Evolutionary conservation across 164 flowering plant species (phyloP).

Genomic region (Kalanchoe fedtschenkoi): DNA sequence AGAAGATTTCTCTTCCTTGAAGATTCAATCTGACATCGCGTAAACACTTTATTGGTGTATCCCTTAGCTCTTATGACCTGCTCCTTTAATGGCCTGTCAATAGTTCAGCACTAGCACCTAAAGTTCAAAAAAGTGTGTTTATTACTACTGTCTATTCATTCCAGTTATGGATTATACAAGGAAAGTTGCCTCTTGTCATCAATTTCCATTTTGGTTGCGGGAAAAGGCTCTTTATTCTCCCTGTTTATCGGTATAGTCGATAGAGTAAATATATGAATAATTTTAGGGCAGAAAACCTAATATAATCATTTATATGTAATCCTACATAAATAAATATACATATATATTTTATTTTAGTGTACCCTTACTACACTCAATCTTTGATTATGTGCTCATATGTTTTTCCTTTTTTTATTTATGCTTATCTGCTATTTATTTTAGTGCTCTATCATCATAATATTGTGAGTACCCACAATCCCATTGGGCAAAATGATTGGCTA

Average conservation of each 20-base stretch:
- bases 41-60: too few relatives aligned
- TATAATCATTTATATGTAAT: not conserved
- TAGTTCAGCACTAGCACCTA: too few relatives aligned
- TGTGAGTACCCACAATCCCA: slow-evolving; percentile 57
- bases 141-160: too few relatives aligned
- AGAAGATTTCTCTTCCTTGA: too few relatives aligned
- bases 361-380: slow-evolving; percentile 10
- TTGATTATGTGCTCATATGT: slow-evolving; percentile 21
- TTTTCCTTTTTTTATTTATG: slow-evolving; percentile 28
- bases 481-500: slow-evolving; percentile 88
- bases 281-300: not conserved
- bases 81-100: too few relatives aligned
- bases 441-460: slow-evolving; percentile 73
- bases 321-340: not conserved
- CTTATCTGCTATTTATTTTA: slow-evolving; percentile 60
- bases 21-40: too few relatives aligned
- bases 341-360: slow-evolving; percentile 7
- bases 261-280: not conserved
- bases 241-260: not conserved
- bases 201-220: not conserved
- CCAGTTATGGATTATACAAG: too few relatives aligned
- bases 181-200: not conserved
- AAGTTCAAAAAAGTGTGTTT: too few relatives aligned
- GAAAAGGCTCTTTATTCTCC: too few relatives aligned
- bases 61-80: too few relatives aligned